Conservation (phyloP, 371 early-diverging fungal species). For the Apophysomyces sp. region DNA sequence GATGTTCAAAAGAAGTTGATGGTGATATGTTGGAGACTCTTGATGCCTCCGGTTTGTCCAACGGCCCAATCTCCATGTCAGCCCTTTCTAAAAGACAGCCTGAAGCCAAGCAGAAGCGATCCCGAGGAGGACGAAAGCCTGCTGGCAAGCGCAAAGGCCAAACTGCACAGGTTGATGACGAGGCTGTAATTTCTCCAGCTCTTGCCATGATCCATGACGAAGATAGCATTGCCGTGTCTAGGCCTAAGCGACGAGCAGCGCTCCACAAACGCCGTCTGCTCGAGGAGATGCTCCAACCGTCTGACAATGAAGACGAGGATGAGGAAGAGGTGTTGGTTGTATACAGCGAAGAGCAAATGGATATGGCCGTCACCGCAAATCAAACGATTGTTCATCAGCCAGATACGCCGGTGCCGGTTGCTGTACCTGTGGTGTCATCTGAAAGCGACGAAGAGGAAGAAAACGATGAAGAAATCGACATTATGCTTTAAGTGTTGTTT, state of each 20-base stretch:
- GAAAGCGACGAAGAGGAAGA: slow-evolving; percentile 11
- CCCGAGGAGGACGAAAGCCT: slow-evolving; percentile 4
- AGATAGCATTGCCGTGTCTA: slow-evolving; percentile 33
- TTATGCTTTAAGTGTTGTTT: slow-evolving; percentile 14
- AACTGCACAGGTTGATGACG: slow-evolving; percentile 16
- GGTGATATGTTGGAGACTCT: not conserved
- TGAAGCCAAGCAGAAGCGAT: slow-evolving; percentile 3
- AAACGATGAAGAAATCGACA: slow-evolving; percentile 31
- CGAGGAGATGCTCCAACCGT: slow-evolving; percentile 43
- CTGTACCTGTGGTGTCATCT: not conserved
- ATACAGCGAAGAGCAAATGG: slow-evolving; percentile 44
- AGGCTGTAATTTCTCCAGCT: slow-evolving; percentile 15
- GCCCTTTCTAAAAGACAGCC: slow-evolving; percentile 25
- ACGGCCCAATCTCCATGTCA: slow-evolving; percentile 45
- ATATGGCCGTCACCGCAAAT: slow-evolving; percentile 40
- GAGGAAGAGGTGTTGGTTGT: slow-evolving; percentile 28
- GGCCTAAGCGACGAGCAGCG: slow-evolving; percentile 45
- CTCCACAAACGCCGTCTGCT: slow-evolving; percentile 45
- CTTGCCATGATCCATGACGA: slow-evolving; percentile 23
- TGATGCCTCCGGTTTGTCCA: not conserved
- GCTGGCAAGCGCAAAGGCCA: slow-evolving; percentile 4
- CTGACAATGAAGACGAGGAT: slow-evolving; percentile 30
- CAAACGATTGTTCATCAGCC: slow-evolving; percentile 39
- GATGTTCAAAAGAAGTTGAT: slow-evolving; percentile 4
- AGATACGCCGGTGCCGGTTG: slow-evolving; percentile 6